A percentile compares a stretch with the other conserved stretches of the same genome.
Conservation (phyloP, 139 green algal species). For the Chlamydomonas eustigma region DNA sequence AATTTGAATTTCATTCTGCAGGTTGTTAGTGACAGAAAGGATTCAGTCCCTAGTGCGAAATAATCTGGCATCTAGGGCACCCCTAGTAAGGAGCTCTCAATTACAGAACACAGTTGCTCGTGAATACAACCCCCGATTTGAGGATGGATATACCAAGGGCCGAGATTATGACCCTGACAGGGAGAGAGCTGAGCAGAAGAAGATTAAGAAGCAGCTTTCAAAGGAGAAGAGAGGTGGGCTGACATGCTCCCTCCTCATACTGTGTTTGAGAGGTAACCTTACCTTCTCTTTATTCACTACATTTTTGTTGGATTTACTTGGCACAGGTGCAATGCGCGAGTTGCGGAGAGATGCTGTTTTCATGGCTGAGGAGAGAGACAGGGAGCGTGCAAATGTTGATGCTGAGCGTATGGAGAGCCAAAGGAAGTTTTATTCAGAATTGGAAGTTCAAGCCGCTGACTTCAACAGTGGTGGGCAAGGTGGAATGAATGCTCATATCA, state of each 20-base stretch:
- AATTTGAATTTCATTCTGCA: too few species aligned
- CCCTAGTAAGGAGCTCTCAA: not conserved
- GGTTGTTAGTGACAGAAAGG: not conserved
- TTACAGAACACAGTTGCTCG: not conserved
- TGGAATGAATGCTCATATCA: constrained; percentile 80
- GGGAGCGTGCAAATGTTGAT: constrained; percentile 42
- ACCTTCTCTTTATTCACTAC: too few species aligned
- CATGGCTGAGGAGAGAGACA: constrained; percentile 55
- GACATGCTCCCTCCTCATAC: too few species aligned
- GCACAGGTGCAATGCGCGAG: constrained; percentile 76
- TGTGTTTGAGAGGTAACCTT: too few species aligned
- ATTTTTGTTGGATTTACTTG: not conserved
- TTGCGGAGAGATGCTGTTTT: constrained; percentile 82
- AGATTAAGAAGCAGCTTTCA: constrained; percentile 61
- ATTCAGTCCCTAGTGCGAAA: not conserved
- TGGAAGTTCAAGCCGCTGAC: constrained; percentile 71
- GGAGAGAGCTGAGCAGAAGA: constrained; percentile 50
- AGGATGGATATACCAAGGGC: constrained; percentile 61
- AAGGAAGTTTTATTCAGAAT: constrained; percentile 46
- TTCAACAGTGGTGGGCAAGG: constrained; percentile 80
- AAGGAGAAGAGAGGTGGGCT: constrained; percentile 60
- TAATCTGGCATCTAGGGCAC: not conserved
- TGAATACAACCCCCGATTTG: constrained; percentile 86
- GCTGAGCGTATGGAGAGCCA: constrained; percentile 41
- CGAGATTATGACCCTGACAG: constrained; percentile 83